phyloP scores from a whole-genome alignment of 2,329 filamentous ascomycete species.

The Diaporthe batatas region DNA sequence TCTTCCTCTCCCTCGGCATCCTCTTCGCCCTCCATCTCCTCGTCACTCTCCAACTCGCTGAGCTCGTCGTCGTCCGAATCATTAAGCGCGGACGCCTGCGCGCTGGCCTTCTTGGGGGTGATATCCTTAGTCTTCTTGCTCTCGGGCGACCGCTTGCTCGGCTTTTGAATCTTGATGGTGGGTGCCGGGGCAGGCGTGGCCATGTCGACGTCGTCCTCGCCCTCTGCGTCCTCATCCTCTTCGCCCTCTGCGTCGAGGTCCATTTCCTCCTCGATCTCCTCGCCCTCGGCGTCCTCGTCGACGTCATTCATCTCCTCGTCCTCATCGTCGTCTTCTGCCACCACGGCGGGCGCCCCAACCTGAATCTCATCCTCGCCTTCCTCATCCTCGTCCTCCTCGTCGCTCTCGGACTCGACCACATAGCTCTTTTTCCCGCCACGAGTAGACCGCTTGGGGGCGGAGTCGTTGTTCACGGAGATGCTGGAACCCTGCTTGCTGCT shows the following conservation, averaged over 20 bases:
- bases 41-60: conserved; percentile 69
- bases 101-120: conserved; percentile 43
- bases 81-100: conserved; percentile 53
- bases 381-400: conserved; percentile 46
- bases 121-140: conserved; percentile 53
- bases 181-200: conserved; percentile 53
- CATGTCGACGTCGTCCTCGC: conserved; percentile 63
- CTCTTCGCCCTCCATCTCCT: conserved; percentile 53
- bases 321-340: conserved; percentile 52
- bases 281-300: conserved; percentile 56
- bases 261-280: conserved; percentile 55
- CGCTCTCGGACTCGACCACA: conserved; percentile 65
- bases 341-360: conserved; percentile 46
- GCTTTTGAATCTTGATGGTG: conserved; percentile 65
- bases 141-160: conserved; percentile 49
- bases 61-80: conserved; percentile 69
- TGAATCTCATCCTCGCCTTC: conserved; percentile 48
- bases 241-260: conserved; percentile 61
- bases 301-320: conserved; percentile 59
- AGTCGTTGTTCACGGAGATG: conserved; percentile 54
- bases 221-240: conserved; percentile 60
- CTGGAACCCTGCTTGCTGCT: conserved; percentile 53
- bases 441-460: conserved; percentile 63
- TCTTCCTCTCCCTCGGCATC: conserved; percentile 52
- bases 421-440: conserved; percentile 71